Evolutionary conservation across 805 yeast species (phyloP).

Genomic region (Danielia oregonensis): DNA sequence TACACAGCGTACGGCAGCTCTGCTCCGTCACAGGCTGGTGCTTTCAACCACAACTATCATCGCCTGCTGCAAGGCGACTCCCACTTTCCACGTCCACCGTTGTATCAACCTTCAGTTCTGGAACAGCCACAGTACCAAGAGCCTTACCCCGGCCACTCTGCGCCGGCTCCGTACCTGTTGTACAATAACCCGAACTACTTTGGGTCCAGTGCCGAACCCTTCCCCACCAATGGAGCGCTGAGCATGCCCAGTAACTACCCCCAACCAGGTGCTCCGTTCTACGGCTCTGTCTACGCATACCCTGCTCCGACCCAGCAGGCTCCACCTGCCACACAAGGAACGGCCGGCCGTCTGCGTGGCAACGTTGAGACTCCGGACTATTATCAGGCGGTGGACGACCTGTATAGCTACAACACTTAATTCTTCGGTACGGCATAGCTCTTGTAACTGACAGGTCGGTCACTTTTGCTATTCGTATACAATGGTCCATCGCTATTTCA

Average conservation of each 20-base stretch:
- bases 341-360: neutral
- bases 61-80: neutral
- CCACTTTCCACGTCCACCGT: neutral
- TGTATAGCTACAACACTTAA: neutral
- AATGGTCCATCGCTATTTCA: no score
- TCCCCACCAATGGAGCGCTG: neutral
- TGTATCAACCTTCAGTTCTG: neutral
- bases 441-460: no score
- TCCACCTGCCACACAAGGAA: no score
- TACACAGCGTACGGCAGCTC: neutral
- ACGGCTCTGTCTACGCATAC: neutral
- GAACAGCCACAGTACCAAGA: neutral
- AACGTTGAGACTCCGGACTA: neutral
- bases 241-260: neutral
- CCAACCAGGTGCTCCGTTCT: neutral
- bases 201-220: neutral
- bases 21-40: neutral
- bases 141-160: neutral
- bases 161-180: neutral
- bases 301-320: neutral
- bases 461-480: no score
- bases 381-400: neutral
- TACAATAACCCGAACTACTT: neutral
- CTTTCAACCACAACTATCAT: neutral
- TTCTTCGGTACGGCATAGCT: no score